Percentiles rank a stretch among this genome's conserved stretches.
These are phyloP conservation scores for Fistulinella prunicolor DNA, from an alignment of 768 basidiomycete genomes.

Conservation along the genomic window DNA sequence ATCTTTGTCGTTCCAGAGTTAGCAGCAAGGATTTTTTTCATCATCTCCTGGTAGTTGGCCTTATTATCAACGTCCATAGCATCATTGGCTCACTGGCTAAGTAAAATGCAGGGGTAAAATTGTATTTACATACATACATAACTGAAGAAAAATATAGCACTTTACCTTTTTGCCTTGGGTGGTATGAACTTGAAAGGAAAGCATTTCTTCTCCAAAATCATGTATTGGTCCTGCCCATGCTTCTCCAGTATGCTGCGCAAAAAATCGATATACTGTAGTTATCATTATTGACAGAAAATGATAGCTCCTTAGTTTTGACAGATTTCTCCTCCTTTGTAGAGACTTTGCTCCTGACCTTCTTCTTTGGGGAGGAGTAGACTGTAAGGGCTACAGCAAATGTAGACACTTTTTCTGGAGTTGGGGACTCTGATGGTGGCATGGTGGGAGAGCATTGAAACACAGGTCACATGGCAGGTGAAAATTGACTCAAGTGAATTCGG, in stretches of 20 bases:
- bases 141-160: neutral
- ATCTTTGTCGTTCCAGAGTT: neutral
- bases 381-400: neutral
- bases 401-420: neutral
- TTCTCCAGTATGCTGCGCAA: conserved; percentile 8
- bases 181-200: conserved; percentile 14
- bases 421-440: neutral
- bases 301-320: conserved; percentile 3
- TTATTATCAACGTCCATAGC: conserved; percentile 12
- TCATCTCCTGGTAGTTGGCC: conserved; percentile 15
- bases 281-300: neutral
- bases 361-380: neutral
- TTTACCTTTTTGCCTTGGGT: conserved; percentile 5
- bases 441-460: neutral
- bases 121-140: neutral
- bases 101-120: neutral
- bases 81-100: neutral
- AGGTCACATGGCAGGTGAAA: neutral
- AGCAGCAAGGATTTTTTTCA: conserved; percentile 5
- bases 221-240: conserved; percentile 9
- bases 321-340: conserved; percentile 5
- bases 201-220: conserved; percentile 19
- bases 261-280: conserved; percentile 11
- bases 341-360: neutral
- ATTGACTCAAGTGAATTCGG: neutral